Conservation (phyloP, 257 asterid genomes). For the Henckelia pumila region DNA sequence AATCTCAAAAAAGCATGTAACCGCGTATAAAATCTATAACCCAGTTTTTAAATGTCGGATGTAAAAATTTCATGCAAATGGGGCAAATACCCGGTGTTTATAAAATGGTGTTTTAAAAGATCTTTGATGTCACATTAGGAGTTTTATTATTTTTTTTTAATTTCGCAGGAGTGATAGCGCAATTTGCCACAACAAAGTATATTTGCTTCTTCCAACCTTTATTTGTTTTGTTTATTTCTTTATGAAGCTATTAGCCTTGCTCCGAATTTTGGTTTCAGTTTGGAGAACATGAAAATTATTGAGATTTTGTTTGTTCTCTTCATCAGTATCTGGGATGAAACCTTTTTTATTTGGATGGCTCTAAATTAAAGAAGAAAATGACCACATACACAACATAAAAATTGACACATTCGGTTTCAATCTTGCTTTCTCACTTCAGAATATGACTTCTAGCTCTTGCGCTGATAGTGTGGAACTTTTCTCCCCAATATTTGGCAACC, state of each 20-base stretch:
- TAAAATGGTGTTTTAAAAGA: not conserved
- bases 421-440: no score
- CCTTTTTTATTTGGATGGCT: not conserved
- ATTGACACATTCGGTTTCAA: no score
- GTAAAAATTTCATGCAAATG: no score
- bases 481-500: no score
- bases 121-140: not conserved
- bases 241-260: not conserved
- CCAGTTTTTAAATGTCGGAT: no score
- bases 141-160: not conserved
- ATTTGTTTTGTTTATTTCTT: not conserved
- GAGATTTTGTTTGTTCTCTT: not conserved
- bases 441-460: no score
- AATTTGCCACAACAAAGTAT: not conserved
- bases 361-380: not conserved
- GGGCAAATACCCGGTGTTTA: not conserved
- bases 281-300: not conserved
- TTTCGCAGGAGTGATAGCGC: not conserved
- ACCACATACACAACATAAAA: no score
- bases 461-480: no score
- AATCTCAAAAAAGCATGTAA: not conserved
- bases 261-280: not conserved
- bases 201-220: not conserved
- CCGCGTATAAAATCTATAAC: not conserved
- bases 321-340: not conserved